Conservation (phyloP, 805 yeast species). For the Cyberlindnera sargentensis region DNA sequence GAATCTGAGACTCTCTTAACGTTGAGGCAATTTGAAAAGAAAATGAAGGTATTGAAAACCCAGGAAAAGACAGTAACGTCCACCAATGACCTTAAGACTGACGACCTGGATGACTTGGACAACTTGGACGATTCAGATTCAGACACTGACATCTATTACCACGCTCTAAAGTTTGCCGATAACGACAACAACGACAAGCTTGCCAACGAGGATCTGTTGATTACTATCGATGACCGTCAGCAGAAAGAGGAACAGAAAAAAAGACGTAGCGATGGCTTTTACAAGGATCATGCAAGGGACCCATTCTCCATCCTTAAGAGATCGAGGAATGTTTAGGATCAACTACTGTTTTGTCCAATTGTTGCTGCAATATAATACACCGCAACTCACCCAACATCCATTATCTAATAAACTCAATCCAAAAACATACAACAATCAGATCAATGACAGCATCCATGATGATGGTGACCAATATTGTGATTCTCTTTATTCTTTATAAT, state of each 20-base stretch:
- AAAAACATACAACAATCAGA: no score
- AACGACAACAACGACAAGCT: constrained; percentile 7
- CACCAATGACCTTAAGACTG: background rate
- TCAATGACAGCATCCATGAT: no score
- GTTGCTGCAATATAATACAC: no score
- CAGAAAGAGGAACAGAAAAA: background rate
- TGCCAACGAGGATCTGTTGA: constrained; percentile 15
- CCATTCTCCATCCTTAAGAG: no score
- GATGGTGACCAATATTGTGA: no score
- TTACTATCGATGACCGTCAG: constrained; percentile 12
- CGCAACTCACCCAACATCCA: no score
- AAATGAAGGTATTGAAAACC: constrained; percentile 7
- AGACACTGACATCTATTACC: constrained; percentile 14
- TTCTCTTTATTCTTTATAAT: background rate
- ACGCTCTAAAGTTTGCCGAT: constrained; percentile 15
- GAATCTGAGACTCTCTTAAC: constrained; percentile 24
- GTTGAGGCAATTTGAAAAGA: constrained; percentile 23
- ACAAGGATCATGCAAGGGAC: constrained; percentile 1
- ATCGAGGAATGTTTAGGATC: no score
- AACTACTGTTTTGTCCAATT: no score
- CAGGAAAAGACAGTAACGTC: background rate
- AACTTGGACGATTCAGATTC: constrained; percentile 19
- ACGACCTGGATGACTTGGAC: constrained; percentile 18
- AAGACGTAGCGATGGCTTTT: constrained; percentile 9
- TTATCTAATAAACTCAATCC: no score